Evolutionary conservation across 441 rosid species (phyloP).

Genomic region (Macaranga tanarius): DNA sequence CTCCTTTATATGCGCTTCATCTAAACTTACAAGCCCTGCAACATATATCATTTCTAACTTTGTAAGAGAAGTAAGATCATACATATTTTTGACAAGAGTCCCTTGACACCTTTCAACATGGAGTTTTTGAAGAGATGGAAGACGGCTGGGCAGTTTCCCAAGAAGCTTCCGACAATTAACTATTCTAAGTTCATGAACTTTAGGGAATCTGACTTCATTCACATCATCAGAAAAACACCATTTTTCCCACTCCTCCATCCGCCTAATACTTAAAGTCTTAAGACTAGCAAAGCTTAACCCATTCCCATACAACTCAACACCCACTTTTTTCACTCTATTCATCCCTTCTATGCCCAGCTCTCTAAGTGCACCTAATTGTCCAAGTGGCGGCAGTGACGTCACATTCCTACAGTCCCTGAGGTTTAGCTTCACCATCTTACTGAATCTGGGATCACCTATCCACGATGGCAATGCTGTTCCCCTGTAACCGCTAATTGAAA

Average conservation of each 20-base stretch:
- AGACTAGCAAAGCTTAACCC: background rate
- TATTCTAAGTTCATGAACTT: background rate
- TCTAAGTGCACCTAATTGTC: no score
- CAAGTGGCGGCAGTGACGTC: background rate
- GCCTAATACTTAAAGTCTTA: constrained; percentile 12
- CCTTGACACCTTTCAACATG: background rate
- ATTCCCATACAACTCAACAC: no score
- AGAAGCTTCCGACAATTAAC: constrained; percentile 8
- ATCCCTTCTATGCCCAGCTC: background rate
- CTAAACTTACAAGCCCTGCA: background rate
- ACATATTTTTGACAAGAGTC: background rate
- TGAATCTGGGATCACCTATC: constrained; percentile 11
- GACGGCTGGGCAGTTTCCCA: no score
- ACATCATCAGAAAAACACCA: no score
- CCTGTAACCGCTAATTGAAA: background rate
- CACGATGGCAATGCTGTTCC: constrained; percentile 11
- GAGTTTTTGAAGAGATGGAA: background rate
- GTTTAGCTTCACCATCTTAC: background rate
- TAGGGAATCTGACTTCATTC: no score
- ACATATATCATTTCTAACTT: background rate
- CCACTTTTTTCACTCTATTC: background rate
- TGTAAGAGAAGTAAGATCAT: background rate
- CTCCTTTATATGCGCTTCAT: background rate
- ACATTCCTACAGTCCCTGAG: background rate
- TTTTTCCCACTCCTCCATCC: no score